phyloP scores from a whole-genome alignment of 2,329 filamentous ascomycete species.

The Ophiobolus disseminans region DNA sequence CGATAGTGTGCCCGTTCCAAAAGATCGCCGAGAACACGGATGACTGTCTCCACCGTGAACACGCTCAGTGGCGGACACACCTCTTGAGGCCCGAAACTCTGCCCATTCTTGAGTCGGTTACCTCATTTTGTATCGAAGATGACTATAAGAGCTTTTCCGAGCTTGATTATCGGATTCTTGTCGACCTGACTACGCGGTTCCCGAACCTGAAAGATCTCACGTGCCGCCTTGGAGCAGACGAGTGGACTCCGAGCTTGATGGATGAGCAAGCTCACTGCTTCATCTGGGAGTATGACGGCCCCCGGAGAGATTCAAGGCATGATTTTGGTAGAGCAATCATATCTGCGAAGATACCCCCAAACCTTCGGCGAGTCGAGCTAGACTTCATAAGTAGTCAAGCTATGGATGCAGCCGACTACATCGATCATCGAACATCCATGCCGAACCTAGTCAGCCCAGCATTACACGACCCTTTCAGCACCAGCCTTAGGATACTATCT shows the following conservation, averaged over 20 bases:
- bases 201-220: neutral
- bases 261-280: neutral
- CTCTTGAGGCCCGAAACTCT: neutral
- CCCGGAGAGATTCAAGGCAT: constrained; percentile 18
- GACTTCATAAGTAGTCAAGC: neutral
- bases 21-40: neutral
- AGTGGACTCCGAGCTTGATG: neutral
- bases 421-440: neutral
- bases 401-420: neutral
- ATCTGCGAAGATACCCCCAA: neutral
- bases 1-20: neutral
- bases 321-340: constrained; percentile 16
- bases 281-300: constrained; percentile 16
- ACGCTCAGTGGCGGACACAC: neutral
- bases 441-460: constrained; percentile 12
- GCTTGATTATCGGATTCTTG: neutral
- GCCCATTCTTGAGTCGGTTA: neutral
- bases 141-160: neutral
- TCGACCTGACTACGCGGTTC: neutral
- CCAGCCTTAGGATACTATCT: constrained; percentile 16
- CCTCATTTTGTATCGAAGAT: neutral
- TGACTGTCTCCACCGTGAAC: neutral
- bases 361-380: neutral
- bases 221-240: neutral
- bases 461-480: constrained; percentile 16